These are phyloP conservation scores for Marchantia paleacea DNA, from an alignment of 225 moss, liverwort and hornwort species.

Conservation along the genomic window DNA sequence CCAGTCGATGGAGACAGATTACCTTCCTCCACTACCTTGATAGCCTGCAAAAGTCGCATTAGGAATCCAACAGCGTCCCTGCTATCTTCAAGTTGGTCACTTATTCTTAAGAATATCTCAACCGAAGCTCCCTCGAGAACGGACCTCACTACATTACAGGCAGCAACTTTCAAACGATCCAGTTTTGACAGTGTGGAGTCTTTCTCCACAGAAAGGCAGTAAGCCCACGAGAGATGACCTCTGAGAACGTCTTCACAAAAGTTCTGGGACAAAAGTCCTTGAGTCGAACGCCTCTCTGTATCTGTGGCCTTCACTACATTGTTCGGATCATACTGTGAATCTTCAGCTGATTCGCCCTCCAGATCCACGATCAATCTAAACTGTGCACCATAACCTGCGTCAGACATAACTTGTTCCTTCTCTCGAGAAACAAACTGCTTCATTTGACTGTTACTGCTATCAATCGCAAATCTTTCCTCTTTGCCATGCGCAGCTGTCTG, in stretches of 20 bases:
- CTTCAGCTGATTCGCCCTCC: constrained; percentile 25
- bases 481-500: constrained; percentile 10
- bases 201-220: constrained; percentile 75
- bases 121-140: constrained; percentile 71
- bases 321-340: constrained; percentile 12
- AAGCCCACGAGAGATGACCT: constrained; percentile 76
- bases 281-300: constrained; percentile 11
- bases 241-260: constrained; percentile 59
- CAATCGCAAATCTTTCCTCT: neutral
- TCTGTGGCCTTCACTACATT: constrained; percentile 13
- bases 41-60: constrained; percentile 63
- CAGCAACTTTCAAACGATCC: constrained; percentile 69
- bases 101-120: constrained; percentile 68
- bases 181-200: constrained; percentile 59
- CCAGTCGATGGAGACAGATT: constrained; percentile 4
- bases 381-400: constrained; percentile 14
- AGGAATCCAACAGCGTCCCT: constrained; percentile 57
- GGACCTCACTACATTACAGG: constrained; percentile 83
- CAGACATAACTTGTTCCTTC: constrained; percentile 5
- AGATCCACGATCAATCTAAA: constrained; percentile 30
- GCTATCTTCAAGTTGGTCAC: constrained; percentile 54
- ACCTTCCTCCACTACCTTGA: constrained; percentile 51
- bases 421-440: constrained; percentile 4
- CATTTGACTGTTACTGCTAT: neutral
- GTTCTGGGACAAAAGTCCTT: constrained; percentile 24